Conservation (phyloP, 2,329 filamentous ascomycete genomes). For the Scolecobasidium constrictum region DNA sequence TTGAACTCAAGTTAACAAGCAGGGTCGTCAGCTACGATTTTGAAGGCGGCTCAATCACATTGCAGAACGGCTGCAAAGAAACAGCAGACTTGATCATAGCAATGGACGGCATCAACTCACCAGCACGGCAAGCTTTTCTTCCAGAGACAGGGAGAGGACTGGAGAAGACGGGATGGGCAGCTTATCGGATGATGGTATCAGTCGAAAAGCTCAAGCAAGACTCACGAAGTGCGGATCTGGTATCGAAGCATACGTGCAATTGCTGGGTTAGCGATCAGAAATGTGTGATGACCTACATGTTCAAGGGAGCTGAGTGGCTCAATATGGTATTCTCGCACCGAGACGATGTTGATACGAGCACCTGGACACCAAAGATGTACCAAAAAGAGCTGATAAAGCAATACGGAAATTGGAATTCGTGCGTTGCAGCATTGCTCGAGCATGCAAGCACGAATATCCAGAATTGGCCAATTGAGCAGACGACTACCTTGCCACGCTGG, state of each 20-base stretch:
- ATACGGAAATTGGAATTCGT: conserved; percentile 11
- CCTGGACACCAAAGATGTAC: conserved; percentile 11
- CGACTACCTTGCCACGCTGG: conserved; percentile 13
- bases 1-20: conserved; percentile 12
- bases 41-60: conserved; percentile 12
- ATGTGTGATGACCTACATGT: conserved; percentile 15
- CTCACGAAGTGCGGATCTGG: conserved; percentile 11
- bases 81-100: conserved; percentile 28
- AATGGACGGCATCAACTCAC: conserved; percentile 35
- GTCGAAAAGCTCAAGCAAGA: conserved; percentile 11
- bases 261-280: conserved; percentile 12
- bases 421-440: conserved; percentile 11
- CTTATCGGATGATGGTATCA: conserved; percentile 13
- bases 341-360: conserved; percentile 12
- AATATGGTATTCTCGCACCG: conserved; percentile 14
- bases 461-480: conserved; percentile 9
- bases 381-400: conserved; percentile 8
- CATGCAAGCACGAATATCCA: conserved; percentile 10
- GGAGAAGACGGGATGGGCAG: conserved; percentile 13
- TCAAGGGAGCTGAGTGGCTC: conserved; percentile 11
- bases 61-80: conserved; percentile 11
- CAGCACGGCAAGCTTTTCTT: conserved; percentile 19
- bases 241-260: conserved; percentile 11
- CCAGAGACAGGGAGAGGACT: conserved; percentile 8
- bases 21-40: conserved; percentile 13